Base-by-base conservation (phyloP, 495 filamentous ascomycete genomes). In the Cryomyces minteri region DNA sequence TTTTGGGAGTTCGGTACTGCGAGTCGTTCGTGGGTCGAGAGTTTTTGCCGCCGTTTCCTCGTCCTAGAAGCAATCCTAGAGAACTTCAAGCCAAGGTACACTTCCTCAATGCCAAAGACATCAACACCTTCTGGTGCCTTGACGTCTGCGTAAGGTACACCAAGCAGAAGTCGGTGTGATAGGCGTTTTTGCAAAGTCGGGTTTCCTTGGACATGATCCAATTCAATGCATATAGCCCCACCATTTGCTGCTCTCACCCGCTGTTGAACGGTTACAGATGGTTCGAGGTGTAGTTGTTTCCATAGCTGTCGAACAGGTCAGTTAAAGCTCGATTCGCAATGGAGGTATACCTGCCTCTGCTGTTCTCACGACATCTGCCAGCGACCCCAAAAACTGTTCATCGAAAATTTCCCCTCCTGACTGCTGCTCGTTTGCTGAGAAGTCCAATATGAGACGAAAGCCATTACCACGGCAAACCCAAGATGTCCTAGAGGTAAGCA, bases 391-490 rank as follows among this genome's bases (percentile, higher is more conserved):
- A 32, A 55, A 34, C 9, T 37, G 28, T 18, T 47, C 34, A n/a
- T 50, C 39, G 4, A 30, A 29, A 12, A 48, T 37, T 25, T 39
- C n/a, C 5, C 31, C 7, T 10, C 25, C 28, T 30, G 54, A 31
- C 5, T 41, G 41, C 39, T 49, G 41, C 18, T 42, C 45, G 11
- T 51, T 40, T 6, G 54, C 18, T 0, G 44, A 48, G 8, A 62
- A 18, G 7, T 45, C 45, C 28, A 63, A 28, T 25, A 47, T 41
- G 8, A 61, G 36, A 14, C 48, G 46, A 36, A 61, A 43, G n/a
- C 47, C 51, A 31, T 47, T 48, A 30, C 53, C 56, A 28, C 56
- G 46, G 6, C 43, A 43, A 18, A 57, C 50, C 56, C 56, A 63
- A 4, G 48, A 38, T 32, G 38, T 34, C 18, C 38, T 44, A 25